phyloP scores from a whole-genome alignment of 176 grass and related monocot species.

The Oryza meyeriana region DNA sequence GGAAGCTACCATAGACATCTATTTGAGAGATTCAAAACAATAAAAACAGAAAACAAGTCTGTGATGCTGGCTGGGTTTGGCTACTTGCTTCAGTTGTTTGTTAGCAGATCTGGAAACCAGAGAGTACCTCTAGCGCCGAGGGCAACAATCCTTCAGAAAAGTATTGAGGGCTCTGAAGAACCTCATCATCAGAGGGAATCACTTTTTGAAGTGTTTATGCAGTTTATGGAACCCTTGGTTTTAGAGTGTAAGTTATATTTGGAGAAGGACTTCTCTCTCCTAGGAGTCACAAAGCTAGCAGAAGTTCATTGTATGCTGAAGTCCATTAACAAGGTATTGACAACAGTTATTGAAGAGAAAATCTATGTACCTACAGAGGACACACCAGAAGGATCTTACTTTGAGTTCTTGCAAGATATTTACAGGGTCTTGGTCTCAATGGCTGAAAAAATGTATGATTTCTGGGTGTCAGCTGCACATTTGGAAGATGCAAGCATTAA shows the following conservation, averaged over 20 bases:
- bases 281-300: slow-evolving; percentile 60
- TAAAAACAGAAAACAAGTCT: slow-evolving; percentile 83
- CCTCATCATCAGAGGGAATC: slow-evolving; percentile 53
- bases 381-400: slow-evolving; percentile 64
- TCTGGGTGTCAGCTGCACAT: slow-evolving; percentile 67
- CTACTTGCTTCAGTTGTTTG: slow-evolving; percentile 79
- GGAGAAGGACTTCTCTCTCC: slow-evolving; percentile 46
- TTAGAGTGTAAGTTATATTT: slow-evolving; percentile 63
- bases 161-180: slow-evolving; percentile 54
- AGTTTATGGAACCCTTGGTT: slow-evolving; percentile 86
- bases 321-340: slow-evolving; percentile 72
- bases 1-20: slow-evolving; percentile 91
- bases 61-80: slow-evolving; percentile 79
- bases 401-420: slow-evolving; percentile 83
- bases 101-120: slow-evolving; percentile 52
- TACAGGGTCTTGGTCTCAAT: slow-evolving; percentile 64
- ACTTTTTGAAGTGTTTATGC: slow-evolving; percentile 80
- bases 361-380: slow-evolving; percentile 88
- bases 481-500: slow-evolving; percentile 57
- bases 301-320: slow-evolving; percentile 94
- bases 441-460: slow-evolving; percentile 59
- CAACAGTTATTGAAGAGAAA: slow-evolving; percentile 64
- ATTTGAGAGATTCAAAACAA: slow-evolving; percentile 71
- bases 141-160: slow-evolving; percentile 27
- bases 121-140: slow-evolving; percentile 33